Evolutionary conservation across 2,329 filamentous ascomycete genomes (phyloP).

Genomic region (Cladosporium phlei): DNA sequence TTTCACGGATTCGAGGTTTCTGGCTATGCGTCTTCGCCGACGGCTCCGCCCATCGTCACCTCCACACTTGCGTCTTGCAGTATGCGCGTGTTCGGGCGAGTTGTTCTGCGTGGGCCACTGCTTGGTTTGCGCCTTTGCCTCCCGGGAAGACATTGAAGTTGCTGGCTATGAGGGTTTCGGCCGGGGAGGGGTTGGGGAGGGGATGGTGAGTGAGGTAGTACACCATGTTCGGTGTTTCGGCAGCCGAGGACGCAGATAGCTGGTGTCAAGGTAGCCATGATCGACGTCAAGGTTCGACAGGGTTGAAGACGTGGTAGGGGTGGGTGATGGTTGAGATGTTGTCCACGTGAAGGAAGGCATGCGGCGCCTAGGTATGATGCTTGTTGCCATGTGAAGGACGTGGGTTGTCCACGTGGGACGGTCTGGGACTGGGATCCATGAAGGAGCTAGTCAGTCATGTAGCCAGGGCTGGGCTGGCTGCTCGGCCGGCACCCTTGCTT

Average conservation of each 20-base stretch:
- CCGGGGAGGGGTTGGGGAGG: constrained; percentile 75
- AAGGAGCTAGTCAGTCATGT: no score
- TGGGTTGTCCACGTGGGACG: no score
- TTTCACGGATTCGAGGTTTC: no score
- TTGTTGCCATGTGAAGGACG: no score
- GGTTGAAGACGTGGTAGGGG: no score
- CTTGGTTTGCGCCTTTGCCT: constrained; percentile 93
- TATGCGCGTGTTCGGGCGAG: constrained; percentile 19
- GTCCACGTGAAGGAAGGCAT: no score
- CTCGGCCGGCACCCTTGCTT: no score
- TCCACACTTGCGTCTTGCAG: background rate
- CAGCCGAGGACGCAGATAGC: constrained; percentile 81
- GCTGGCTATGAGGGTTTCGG: constrained; percentile 79
- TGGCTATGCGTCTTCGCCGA: background rate
- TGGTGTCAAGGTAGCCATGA: constrained; percentile 12
- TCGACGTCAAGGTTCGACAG: no score
- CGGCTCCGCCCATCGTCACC: background rate
- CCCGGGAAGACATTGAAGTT: constrained; percentile 76
- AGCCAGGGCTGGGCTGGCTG: no score
- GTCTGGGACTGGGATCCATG: no score
- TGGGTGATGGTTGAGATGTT: no score
- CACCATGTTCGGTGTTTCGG: constrained; percentile 70
- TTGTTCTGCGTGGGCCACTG: constrained; percentile 48
- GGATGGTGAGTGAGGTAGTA: constrained; percentile 72
- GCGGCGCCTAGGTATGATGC: no score